Evolutionary conservation across 305 asterid species (phyloP).

Genomic region (Withania somnifera): DNA sequence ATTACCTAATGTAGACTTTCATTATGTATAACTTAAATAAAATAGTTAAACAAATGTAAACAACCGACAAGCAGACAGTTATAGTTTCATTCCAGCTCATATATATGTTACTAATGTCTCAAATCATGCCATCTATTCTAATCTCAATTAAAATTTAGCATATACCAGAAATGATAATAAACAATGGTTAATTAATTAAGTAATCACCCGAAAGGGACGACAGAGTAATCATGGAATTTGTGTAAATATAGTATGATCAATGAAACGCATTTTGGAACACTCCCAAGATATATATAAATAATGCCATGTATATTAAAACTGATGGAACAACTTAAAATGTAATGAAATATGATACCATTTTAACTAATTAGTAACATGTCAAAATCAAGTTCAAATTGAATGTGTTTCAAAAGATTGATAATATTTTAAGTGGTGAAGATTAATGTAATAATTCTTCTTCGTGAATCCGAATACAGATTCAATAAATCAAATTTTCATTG

Average conservation of each 20-base stretch:
- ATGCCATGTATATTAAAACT: background rate
- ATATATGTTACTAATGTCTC: background rate
- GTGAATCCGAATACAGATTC: background rate
- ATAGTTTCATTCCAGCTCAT: background rate
- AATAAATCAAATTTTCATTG: background rate
- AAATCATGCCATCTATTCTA: background rate
- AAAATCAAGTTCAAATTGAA: background rate
- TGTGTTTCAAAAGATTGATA: background rate
- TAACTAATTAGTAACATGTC: background rate
- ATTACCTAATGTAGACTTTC: background rate
- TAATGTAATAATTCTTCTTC: too few relatives aligned
- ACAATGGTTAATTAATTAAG: background rate
- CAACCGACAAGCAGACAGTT: background rate
- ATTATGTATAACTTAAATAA: background rate
- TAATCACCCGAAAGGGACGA: background rate
- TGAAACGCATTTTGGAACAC: background rate
- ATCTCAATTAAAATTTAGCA: background rate
- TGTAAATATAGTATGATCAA: background rate
- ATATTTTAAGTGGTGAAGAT: too few relatives aligned
- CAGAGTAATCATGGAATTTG: background rate
- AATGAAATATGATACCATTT: background rate
- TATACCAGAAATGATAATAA: background rate
- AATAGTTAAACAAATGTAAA: background rate
- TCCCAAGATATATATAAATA: background rate
- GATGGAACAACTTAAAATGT: background rate